Base-by-base conservation (phyloP, 73 alveolate species). In the Halteria grandinella region DNA sequence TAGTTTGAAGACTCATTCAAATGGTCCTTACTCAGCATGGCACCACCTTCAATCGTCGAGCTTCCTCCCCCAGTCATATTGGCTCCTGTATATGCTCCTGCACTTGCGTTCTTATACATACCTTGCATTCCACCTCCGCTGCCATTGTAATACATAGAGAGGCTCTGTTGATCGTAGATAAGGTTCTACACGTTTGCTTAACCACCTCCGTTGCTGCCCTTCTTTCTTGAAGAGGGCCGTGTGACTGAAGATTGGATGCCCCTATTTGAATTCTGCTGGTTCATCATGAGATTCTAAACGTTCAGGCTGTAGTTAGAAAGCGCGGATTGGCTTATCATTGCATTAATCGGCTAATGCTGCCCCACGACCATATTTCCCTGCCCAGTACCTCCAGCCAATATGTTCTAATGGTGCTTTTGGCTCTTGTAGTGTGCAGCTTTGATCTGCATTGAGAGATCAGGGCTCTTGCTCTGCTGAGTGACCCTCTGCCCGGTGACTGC, bases 171-270 rank as follows among this genome's bases (percentile, higher is more conserved):
- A 1, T 63, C 43, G 39, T 14, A 23, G 17, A 25, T 3, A 66
- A 17, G 47, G 66, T 47, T 48, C 18, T 48, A 48, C 43, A n/a
- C 20, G 24, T 7, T 4, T 37, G 8, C 48, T 36, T 2, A 12
- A n/a, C n/a, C n/a, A n/a, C n/a, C n/a, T n/a, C n/a, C n/a, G n/a
- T n/a, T n/a, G n/a, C n/a, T 18, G 2, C 29, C 12, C 51, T 66
- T 66, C 39, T 66, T 66, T 20, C 80, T 41, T 15, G 80, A 66
- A 23, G 64, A 45, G 18, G 58, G 18, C 29, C 80, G 43, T 18
- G 57, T 27, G 23, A 55, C 77, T 27, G n/a, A 39, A 60, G 21
- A 40, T 1, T 37, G 24, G 17, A 43, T 60, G 5, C 25, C 59
- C 8, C n/a, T 31, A 1, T 44, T 48, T 37, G 60, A 17, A 45